Base-by-base conservation (phyloP, 1,284 basidiomycete genomes). In the Xerocomus amazonicus region DNA sequence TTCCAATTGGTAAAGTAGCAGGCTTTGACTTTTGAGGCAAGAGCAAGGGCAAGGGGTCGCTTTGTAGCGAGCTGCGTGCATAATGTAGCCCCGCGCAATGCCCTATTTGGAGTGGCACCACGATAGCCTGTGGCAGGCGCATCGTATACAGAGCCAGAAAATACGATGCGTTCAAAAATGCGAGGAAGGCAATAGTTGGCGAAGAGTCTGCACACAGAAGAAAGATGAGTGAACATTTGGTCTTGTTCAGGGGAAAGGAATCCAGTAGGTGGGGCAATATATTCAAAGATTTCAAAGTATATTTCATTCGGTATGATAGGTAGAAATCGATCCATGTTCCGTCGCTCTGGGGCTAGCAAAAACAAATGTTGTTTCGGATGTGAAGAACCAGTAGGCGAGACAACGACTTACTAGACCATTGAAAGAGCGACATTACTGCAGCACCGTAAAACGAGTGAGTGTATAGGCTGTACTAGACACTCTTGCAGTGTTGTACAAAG, bases 151-250 rank as follows among this genome's bases (percentile, higher is more conserved):
- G 40, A 2, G 2, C 66, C 63, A 4, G 53, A 56, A 35, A 73
- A 63, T 23, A 52, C 46, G 9, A 75, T 13, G 9, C 53, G 54
- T 31, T 66, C 59, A 52, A 72, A 76, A 9, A 73, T 57, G 29
- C 68, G 68, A 0, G 72, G 68, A 10, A 73, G 57, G 17, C 65
- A 60, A 1, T 67, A 29, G 16, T 66, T 62, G 45, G 65, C 68
- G 50, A 78, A 77, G 56, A 74, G 70, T 27, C 68, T 68, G 55
- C 76, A 78, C 28, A 73, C 73, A 36, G 61, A 61, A 5, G 72
- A 68, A 27, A 78, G 62, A 9, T 56, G 65, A 27, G 56, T 52
- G 10, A 76, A 57, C 3, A 45, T 50, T 9, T 17, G 44, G 37
- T 56, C 55, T 41, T 57, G 46, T 17, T 58, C 55, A 27, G 45